Conservation (phyloP, 768 basidiomycete genomes). For the Macrolepiota dolichaula region DNA sequence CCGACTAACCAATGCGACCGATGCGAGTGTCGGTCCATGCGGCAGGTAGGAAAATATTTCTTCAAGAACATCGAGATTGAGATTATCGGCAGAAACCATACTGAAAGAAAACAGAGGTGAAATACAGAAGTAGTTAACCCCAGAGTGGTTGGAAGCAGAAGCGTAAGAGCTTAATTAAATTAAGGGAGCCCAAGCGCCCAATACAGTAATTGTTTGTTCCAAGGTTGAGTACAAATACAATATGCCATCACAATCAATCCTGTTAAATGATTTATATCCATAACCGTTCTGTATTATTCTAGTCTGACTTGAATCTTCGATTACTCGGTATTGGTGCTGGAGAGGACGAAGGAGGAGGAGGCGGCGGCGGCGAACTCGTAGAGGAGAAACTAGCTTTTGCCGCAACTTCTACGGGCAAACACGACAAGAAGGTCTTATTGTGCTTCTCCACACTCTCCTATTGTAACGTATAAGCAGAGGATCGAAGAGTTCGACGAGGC, state of each 20-base stretch:
- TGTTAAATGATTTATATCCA: neutral
- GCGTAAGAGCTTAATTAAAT: neutral
- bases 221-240: conserved; percentile 4
- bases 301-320: neutral
- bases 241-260: neutral
- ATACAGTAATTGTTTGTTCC: neutral
- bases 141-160: neutral
- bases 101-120: neutral
- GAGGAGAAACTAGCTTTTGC: conserved; percentile 20
- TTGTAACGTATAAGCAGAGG: neutral
- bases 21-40: conserved; percentile 50
- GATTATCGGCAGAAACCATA: conserved; percentile 66
- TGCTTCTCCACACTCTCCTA: conserved; percentile 32
- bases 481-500: neutral
- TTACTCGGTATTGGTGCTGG: neutral
- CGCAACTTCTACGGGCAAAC: conserved; percentile 29
- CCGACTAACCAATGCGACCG: conserved; percentile 59
- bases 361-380: neutral
- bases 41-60: conserved; percentile 56
- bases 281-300: neutral
- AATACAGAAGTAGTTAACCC: conserved; percentile 8
- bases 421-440: conserved; percentile 31
- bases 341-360: neutral
- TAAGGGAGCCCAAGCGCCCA: neutral
- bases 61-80: conserved; percentile 72